phyloP scores from a whole-genome alignment of 1,284 basidiomycete species.

The Puccinia polysora region DNA sequence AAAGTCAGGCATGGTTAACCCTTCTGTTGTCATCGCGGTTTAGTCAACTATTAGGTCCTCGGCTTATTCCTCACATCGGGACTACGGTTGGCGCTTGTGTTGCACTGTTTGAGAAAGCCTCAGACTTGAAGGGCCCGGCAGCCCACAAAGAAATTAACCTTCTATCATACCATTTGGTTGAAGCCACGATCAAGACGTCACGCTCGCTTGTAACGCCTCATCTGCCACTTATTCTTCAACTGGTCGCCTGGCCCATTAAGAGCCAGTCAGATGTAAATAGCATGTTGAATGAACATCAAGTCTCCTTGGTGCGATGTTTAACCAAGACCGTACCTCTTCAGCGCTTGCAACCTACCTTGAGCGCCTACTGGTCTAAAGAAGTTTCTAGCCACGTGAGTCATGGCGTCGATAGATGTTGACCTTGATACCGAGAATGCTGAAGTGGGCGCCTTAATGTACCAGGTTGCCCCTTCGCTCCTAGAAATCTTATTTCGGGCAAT shows the following conservation, averaged over 20 bases:
- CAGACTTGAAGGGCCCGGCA: neutral
- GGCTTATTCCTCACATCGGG: constrained; percentile 28
- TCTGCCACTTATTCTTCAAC: constrained; percentile 17
- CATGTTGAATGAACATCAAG: neutral
- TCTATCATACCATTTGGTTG: constrained; percentile 24
- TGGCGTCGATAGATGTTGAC: neutral
- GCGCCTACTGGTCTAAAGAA: constrained; percentile 22
- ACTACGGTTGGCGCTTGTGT: constrained; percentile 25
- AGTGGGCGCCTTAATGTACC: neutral
- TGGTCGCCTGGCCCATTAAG: constrained; percentile 20
- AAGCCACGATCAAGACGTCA: constrained; percentile 31
- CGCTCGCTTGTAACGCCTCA: constrained; percentile 27
- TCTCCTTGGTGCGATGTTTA: constrained; percentile 20
- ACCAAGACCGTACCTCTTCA: constrained; percentile 37
- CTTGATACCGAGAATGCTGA: neutral
- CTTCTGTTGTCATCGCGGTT: neutral
- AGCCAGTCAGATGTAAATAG: neutral
- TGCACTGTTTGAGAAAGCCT: neutral
- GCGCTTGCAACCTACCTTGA: constrained; percentile 13
- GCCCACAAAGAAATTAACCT: neutral
- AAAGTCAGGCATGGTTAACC: neutral
- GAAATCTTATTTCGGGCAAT: constrained; percentile 49
- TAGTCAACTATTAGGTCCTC: constrained; percentile 27
- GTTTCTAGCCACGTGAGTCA: constrained; percentile 16
- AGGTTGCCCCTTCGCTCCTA: constrained; percentile 45